Conservation (phyloP, 129 eudicot genomes). For the Helianthus annuus region DNA sequence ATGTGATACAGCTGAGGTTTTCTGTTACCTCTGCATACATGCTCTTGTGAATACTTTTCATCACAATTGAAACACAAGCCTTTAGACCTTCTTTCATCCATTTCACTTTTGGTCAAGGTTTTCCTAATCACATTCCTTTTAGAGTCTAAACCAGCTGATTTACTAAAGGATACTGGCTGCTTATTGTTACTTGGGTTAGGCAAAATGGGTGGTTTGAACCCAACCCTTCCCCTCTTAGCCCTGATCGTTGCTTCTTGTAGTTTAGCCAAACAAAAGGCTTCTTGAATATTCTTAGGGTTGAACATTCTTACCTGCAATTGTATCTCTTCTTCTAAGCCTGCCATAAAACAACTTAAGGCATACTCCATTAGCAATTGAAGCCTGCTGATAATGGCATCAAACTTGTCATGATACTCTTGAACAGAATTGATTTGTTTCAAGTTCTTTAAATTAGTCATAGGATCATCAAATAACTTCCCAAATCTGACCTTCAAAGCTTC, state of each 20-base stretch:
- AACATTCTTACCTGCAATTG: background rate
- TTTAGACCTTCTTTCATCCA: no score
- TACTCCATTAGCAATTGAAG: background rate
- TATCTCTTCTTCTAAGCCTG: background rate
- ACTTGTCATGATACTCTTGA: background rate
- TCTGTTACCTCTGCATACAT: no score
- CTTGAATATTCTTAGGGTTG: background rate
- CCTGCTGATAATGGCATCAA: background rate
- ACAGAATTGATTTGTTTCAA: background rate
- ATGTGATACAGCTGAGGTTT: no score
- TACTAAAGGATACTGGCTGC: no score
- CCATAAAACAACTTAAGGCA: background rate
- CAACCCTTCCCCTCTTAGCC: background rate
- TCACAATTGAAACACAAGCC: no score
- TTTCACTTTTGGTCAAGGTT: no score
- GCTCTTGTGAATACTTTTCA: no score
- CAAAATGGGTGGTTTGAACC: no score
- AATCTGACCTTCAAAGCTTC: background rate
- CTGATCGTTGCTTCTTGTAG: background rate
- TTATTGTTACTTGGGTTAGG: no score
- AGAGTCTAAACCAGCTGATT: no score
- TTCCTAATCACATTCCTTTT: no score
- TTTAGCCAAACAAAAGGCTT: background rate
- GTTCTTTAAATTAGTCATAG: background rate
- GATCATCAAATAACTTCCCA: background rate